Base-by-base conservation (phyloP, 805 yeast species). In the Candida endomychidarum region DNA sequence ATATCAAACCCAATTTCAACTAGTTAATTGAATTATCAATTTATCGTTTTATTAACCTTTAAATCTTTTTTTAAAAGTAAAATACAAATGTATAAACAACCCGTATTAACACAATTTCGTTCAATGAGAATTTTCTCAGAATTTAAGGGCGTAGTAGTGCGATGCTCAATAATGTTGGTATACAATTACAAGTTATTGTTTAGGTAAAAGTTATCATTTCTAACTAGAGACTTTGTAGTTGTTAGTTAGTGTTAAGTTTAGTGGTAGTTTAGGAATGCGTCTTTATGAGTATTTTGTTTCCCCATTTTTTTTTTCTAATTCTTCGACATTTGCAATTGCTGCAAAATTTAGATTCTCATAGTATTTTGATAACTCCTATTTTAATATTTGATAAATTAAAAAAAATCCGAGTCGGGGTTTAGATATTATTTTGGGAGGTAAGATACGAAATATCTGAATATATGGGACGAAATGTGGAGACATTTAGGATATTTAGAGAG, bases 101-200 rank as follows among this genome's bases (percentile, higher is more conserved):
- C 33, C 26, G 35, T 32, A 32, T 32, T 20, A 32, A 20, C 20
- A 29, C 33, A 32, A 16, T 32, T 19, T 32, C 35, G 35, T 20
- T 32, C 35, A 32, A 32, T 32, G 35, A 32, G 35, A 32, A 32
- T 32, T 32, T 32, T 32, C 35, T 32, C 35, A 32, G 20, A 15
- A 21, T 32, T 32, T 32, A 32, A 20, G 35, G 35, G 35, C 25
- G 35, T 32, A 21, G 35, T 32, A 32, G 35, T 32, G 35, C 9
- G 19, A 5, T 7, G 8, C 16, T n/a, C 27, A 16, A 20, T 8
- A 15, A 21, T n/a, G n/a, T n/a, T n/a, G n/a, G n/a, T n/a, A 5
- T 21, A 32, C 26, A 21, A 22, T 21, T n/a, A n/a, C n/a, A n/a
- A n/a, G n/a, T n/a, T n/a, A n/a, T n/a, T n/a, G n/a, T n/a, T n/a